Conservation (phyloP, 2,329 filamentous ascomycete genomes). For the Acrocalymma vagum region DNA sequence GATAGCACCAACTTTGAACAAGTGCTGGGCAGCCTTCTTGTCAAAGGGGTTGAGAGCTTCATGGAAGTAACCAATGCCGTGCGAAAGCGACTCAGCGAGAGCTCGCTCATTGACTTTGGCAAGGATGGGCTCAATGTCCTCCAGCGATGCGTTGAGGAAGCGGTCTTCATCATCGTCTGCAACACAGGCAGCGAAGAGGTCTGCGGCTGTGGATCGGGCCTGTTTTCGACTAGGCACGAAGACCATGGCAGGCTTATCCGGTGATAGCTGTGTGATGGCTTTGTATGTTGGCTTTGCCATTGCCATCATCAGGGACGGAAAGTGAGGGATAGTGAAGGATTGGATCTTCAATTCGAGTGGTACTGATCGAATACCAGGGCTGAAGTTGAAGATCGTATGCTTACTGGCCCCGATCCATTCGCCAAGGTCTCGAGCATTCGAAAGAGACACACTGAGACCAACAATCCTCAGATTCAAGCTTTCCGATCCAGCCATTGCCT, state of each 20-base stretch:
- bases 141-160: slow-evolving; percentile 84
- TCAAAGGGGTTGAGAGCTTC: slow-evolving; percentile 89
- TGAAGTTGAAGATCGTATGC: slow-evolving; percentile 99
- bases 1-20: slow-evolving; percentile 88
- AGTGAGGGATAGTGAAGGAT: slow-evolving; percentile 94
- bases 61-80: slow-evolving; percentile 97
- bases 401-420: slow-evolving; percentile 99
- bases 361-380: slow-evolving; percentile 86
- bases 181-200: slow-evolving; percentile 86
- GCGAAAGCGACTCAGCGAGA: slow-evolving; percentile 86
- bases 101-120: slow-evolving; percentile 85
- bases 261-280: slow-evolving; percentile 85
- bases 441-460: slow-evolving; percentile 88
- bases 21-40: slow-evolving; percentile 90
- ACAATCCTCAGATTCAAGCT: slow-evolving; percentile 87
- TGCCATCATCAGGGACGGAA: slow-evolving; percentile 96
- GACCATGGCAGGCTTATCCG: slow-evolving; percentile 87
- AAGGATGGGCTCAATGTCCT: slow-evolving; percentile 83
- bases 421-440: slow-evolving; percentile 91
- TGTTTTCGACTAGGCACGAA: slow-evolving; percentile 96
- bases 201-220: slow-evolving; percentile 83
- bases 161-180: slow-evolving; percentile 92
- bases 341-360: slow-evolving; percentile 94
- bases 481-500: slow-evolving; percentile 90
- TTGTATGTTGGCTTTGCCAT: slow-evolving; percentile 96